Evolutionary conservation across 1,284 basidiomycete genomes (phyloP).

Genomic region (Trichosporon sp.): DNA sequence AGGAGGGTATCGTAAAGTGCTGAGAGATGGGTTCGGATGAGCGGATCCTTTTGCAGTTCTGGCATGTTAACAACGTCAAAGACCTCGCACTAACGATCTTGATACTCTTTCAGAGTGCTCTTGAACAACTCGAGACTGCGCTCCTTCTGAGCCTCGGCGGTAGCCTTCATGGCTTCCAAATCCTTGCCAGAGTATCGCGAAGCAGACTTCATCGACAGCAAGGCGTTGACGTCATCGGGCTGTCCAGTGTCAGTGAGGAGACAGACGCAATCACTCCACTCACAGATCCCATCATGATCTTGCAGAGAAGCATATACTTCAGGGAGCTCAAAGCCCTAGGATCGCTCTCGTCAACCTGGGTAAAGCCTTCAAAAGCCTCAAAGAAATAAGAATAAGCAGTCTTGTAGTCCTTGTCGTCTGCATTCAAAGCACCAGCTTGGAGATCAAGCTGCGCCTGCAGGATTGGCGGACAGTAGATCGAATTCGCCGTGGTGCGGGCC

Average conservation of each 20-base stretch:
- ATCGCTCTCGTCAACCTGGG: conserved; percentile 54
- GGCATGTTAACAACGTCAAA: conserved; percentile 7
- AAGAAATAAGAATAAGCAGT: conserved; percentile 98
- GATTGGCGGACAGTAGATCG: conserved; percentile 93
- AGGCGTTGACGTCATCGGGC: conserved; percentile 87
- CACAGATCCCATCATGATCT: conserved; percentile 93
- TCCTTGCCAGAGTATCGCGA: conserved; percentile 73
- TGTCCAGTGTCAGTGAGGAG: conserved; percentile 41
- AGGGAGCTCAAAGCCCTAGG: conserved; percentile 67
- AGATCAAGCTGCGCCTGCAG: conserved; percentile 90
- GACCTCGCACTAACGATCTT: conserved; percentile 60
- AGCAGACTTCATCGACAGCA: conserved; percentile 81
- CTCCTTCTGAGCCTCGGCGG: conserved; percentile 88
- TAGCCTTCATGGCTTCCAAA: conserved; percentile 91
- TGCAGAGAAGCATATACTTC: conserved; percentile 97
- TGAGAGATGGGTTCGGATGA: conserved; percentile 88
- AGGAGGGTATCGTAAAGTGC: conserved; percentile 91
- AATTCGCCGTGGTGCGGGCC: conserved; percentile 88
- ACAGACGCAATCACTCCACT: conserved; percentile 32
- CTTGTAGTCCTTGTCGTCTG: conserved; percentile 96
- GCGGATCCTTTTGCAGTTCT: conserved; percentile 90
- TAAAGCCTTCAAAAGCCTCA: conserved; percentile 90
- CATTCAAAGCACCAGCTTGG: conserved; percentile 86
- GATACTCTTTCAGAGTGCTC: conserved; percentile 77
- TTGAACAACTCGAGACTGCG: conserved; percentile 87